Conservation (phyloP, 1,139 yeast species). For the Zygosaccharomyces sapae region DNA sequence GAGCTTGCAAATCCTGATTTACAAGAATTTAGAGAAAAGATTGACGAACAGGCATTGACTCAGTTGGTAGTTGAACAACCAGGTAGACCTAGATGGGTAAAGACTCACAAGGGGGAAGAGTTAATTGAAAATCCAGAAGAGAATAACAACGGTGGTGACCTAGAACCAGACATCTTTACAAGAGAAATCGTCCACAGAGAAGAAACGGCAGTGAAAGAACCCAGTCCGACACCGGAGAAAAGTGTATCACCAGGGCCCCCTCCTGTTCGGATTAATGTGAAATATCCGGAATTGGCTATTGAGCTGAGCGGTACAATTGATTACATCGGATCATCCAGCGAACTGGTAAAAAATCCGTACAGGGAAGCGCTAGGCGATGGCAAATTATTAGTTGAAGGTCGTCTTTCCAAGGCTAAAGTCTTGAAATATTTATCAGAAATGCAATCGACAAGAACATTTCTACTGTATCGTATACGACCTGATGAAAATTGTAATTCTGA, state of each 20-base stretch:
- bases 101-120: slow-evolving; percentile 87
- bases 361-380: slow-evolving; percentile 25
- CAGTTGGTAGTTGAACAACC: slow-evolving; percentile 59
- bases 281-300: slow-evolving; percentile 13
- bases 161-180: slow-evolving; percentile 28
- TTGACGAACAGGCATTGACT: slow-evolving; percentile 62
- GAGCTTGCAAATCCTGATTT: slow-evolving; percentile 71
- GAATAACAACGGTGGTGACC: slow-evolving; percentile 33
- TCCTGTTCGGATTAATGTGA: slow-evolving; percentile 4
- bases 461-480: slow-evolving; percentile 21
- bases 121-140: slow-evolving; percentile 53
- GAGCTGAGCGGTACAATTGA: slow-evolving; percentile 12
- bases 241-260: neutral
- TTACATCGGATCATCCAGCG: slow-evolving; percentile 13
- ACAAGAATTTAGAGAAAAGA: slow-evolving; percentile 64
- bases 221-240: too few species aligned
- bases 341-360: slow-evolving; percentile 13
- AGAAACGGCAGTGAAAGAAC: neutral
- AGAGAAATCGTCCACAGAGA: slow-evolving; percentile 19
- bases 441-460: slow-evolving; percentile 20
- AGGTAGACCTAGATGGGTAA: slow-evolving; percentile 57
- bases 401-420: slow-evolving; percentile 24
- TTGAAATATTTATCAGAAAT: slow-evolving; percentile 24
- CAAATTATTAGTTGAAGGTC: slow-evolving; percentile 26
- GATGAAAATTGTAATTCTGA: slow-evolving; percentile 10